phyloP scores from a whole-genome alignment of 768 basidiomycete genomes.

The Suillus plorans region DNA sequence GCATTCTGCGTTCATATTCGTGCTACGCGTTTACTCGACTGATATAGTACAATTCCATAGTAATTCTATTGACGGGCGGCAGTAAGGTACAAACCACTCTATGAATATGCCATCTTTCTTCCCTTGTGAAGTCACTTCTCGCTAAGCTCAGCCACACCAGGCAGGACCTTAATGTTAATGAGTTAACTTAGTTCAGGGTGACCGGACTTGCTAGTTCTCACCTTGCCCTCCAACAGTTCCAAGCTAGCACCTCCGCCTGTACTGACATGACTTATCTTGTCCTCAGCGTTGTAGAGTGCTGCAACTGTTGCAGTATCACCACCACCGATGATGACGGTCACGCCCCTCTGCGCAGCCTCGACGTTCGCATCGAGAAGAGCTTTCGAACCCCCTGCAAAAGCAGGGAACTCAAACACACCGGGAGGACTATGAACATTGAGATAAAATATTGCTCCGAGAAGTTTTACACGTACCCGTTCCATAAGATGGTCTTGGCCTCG shows the following conservation, averaged over 20 bases:
- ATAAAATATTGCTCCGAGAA: background rate
- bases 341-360: slow-evolving; percentile 81
- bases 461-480: slow-evolving; percentile 72
- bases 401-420: slow-evolving; percentile 96
- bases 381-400: slow-evolving; percentile 84
- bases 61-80: background rate
- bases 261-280: slow-evolving; percentile 92
- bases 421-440: slow-evolving; percentile 63
- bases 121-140: slow-evolving; percentile 47
- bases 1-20: background rate
- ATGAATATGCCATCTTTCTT: background rate
- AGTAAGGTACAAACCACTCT: slow-evolving; percentile 1
- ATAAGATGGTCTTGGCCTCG: slow-evolving; percentile 92
- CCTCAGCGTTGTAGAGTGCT: slow-evolving; percentile 82
- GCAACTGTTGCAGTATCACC: slow-evolving; percentile 96
- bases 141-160: slow-evolving; percentile 89
- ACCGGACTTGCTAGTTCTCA: slow-evolving; percentile 30
- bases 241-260: slow-evolving; percentile 94
- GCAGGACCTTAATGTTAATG: slow-evolving; percentile 58
- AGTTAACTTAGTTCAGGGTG: slow-evolving; percentile 14
- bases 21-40: background rate
- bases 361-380: slow-evolving; percentile 82
- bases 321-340: slow-evolving; percentile 94
- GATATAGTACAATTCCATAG: background rate
- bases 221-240: slow-evolving; percentile 98